Evolutionary conservation across 1,284 basidiomycete genomes (phyloP), one percentile per base, ranked within the genome.

Genomic region (Anthracocystis walkeri): DNA sequence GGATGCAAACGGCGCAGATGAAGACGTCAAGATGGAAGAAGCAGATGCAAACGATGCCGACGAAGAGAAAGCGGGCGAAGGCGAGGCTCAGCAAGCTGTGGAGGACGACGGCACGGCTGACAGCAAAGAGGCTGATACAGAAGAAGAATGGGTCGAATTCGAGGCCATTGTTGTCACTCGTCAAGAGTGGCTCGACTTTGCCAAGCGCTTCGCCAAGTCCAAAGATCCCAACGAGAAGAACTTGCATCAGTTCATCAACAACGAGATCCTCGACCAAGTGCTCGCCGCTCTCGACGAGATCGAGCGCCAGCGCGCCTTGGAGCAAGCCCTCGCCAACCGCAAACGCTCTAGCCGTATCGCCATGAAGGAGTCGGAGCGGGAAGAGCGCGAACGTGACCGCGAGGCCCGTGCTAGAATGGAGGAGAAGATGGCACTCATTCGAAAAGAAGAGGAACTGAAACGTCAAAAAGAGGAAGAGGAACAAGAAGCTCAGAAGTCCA

Each of bases 321-420:
- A 88, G 64, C 82, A 86, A 60, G 91, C 92, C 4, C 86, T 93
- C 14, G 89, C 90, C 25, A 90, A 90, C 67, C 90, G 93, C 63
- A 95, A 95, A 85, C 90, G 93, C 29, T 93, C 93, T 2, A 92
- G 92, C 46, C 91, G 93, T 38, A 90, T 95, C 64, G 92, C 93
- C 0, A 84, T 86, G 48, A 84, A 86, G 29, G 88, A 89, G 75
- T 84, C 87, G 5, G 87, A 88, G 67, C 91, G 92, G 80, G 90
- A 92, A 51, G 87, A 87, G 61, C 71, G 79, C 7, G 61, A 85
- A 5, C 79, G 86, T 7, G 83, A 84, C n/a, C 85, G 87, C 86
- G n/a, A 79, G 85, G 54, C 79, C 72, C 16, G 86, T 83, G 76
- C 66, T 25, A 51, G 71, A 38, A 67, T 87, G 86, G 83, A 87